Percentiles rank a stretch among this genome's conserved stretches.
Evolutionary conservation across 805 yeast genomes (phyloP).

Genomic region (Nakazawaea pomicola): DNA sequence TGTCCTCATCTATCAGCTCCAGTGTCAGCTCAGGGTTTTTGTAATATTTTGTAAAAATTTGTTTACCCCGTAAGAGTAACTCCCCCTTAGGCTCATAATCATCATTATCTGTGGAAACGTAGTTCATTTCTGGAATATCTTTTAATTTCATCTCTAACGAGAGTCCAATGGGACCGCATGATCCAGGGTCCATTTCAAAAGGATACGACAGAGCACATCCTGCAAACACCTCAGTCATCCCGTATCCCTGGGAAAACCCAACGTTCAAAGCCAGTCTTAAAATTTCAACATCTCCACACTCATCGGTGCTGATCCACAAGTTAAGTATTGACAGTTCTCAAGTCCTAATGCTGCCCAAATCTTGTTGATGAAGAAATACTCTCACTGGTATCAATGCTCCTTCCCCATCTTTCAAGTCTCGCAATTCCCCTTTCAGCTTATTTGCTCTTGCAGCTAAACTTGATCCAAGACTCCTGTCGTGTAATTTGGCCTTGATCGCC

Average conservation of each 20-base stretch:
- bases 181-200: constrained; percentile 32
- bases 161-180: constrained; percentile 45
- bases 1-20: constrained; percentile 38
- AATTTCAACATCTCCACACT: constrained; percentile 56
- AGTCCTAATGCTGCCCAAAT: constrained; percentile 40
- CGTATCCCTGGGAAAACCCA: constrained; percentile 53
- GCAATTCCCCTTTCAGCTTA: no score
- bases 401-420: no score
- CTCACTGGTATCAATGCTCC: no score
- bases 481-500: constrained; percentile 49
- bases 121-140: constrained; percentile 47
- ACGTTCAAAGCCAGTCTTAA: constrained; percentile 46
- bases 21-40: constrained; percentile 43
- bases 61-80: constrained; percentile 52
- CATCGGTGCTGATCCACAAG: constrained; percentile 68
- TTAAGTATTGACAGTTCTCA: constrained; percentile 32
- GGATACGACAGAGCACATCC: constrained; percentile 37
- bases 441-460: no score
- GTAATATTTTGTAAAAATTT: constrained; percentile 45
- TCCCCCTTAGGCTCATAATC: constrained; percentile 38
- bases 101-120: no score
- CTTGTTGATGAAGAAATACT: constrained; percentile 30
- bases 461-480: constrained; percentile 12
- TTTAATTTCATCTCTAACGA: constrained; percentile 50
- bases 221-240: constrained; percentile 61